Conservation (phyloP, 169 alveolate genomes). For the Babesia sp. region DNA sequence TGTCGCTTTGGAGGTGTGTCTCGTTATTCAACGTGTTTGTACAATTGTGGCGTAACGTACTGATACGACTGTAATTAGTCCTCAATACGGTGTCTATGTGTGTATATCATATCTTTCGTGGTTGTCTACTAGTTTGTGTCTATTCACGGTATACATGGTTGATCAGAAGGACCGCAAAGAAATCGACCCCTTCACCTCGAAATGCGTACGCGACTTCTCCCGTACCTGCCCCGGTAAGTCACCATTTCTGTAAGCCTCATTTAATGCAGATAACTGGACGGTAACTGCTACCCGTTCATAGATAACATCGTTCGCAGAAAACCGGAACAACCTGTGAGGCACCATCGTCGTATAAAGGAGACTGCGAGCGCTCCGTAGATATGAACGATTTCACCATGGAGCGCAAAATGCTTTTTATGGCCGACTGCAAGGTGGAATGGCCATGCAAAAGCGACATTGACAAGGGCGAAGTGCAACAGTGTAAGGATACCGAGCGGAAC, state of each 20-base stretch:
- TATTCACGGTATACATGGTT: neutral
- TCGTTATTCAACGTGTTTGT: neutral
- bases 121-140: neutral
- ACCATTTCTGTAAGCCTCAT: neutral
- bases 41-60: neutral
- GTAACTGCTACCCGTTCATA: constrained; percentile 8
- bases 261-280: constrained; percentile 49
- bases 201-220: constrained; percentile 57
- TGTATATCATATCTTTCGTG: neutral
- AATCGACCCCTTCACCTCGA: constrained; percentile 28
- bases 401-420: constrained; percentile 35
- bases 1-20: constrained; percentile 35
- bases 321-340: constrained; percentile 51
- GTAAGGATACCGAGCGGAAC: constrained; percentile 32
- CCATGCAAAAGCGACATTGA: constrained; percentile 27
- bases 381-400: constrained; percentile 32
- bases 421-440: constrained; percentile 29
- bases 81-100: neutral
- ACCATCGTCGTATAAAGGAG: constrained; percentile 63
- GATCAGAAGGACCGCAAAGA: constrained; percentile 27
- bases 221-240: constrained; percentile 56
- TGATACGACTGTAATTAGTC: neutral
- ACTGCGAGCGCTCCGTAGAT: constrained; percentile 39
- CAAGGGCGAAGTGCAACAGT: constrained; percentile 15
- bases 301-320: constrained; percentile 8